phyloP scores from a whole-genome alignment of 2,329 filamentous ascomycete species.

The Microsporum audouinii region DNA sequence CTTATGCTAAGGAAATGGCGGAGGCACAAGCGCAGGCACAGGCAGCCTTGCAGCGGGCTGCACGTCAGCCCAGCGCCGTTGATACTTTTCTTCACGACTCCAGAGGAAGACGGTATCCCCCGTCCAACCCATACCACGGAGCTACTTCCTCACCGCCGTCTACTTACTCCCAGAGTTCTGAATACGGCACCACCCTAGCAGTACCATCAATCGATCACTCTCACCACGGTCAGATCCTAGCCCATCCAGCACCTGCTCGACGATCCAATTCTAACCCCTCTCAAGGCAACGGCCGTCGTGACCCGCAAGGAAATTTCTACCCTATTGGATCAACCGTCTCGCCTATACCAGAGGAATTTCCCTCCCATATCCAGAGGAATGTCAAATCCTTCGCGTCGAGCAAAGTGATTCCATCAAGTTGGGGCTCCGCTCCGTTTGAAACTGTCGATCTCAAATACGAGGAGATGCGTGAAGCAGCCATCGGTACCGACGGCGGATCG shows the following conservation, averaged over 20 bases:
- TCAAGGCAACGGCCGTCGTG: background rate
- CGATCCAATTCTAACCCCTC: constrained; percentile 16
- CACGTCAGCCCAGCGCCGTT: background rate
- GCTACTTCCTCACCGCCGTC: background rate
- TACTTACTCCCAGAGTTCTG: background rate
- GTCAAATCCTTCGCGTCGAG: constrained; percentile 59
- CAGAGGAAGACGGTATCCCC: background rate
- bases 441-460: constrained; percentile 34
- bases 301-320: constrained; percentile 38
- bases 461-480: background rate
- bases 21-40: background rate
- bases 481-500: constrained; percentile 6
- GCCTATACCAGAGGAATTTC: constrained; percentile 62
- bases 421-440: constrained; percentile 42
- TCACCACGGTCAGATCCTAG: background rate
- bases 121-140: background rate
- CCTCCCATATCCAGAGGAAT: constrained; percentile 39
- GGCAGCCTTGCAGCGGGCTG: background rate
- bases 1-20: background rate
- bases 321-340: constrained; percentile 55
- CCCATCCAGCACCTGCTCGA: constrained; percentile 20
- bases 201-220: background rate
- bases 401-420: constrained; percentile 58
- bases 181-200: background rate
- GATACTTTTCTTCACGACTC: background rate